These are phyloP conservation scores for Dichomitus squalens DNA, from an alignment of 1,284 basidiomycete species.

Conservation along the genomic window DNA sequence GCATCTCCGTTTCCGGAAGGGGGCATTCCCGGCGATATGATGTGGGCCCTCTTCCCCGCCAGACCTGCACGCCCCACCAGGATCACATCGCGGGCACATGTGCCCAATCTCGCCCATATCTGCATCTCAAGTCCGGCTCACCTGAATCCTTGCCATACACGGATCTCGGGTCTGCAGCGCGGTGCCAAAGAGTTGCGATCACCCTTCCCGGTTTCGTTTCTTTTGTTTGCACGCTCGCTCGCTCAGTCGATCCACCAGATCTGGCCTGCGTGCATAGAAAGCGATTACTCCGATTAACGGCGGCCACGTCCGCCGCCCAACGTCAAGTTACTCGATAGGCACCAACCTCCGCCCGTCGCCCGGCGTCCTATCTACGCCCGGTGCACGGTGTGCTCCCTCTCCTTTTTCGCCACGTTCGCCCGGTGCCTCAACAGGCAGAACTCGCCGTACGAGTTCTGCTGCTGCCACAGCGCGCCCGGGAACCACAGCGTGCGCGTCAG, in stretches of 20 bases:
- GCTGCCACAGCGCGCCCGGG: conserved; percentile 70
- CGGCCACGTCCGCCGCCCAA: background rate
- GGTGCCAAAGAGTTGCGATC: no score
- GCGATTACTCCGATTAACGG: background rate
- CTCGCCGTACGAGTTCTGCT: conserved; percentile 66
- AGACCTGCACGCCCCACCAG: background rate
- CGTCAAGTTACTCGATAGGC: background rate
- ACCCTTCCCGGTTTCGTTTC: background rate
- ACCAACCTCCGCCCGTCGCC: background rate
- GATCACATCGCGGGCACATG: conserved; percentile 10
- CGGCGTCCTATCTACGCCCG: conserved; percentile 15
- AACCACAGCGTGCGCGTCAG: conserved; percentile 79
- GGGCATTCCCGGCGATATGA: background rate
- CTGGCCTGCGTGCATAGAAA: background rate
- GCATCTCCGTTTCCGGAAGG: background rate
- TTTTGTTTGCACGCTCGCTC: background rate
- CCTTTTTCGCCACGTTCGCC: conserved; percentile 43
- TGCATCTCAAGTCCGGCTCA: no score
- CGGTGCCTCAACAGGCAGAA: conserved; percentile 69
- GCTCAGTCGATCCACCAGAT: background rate
- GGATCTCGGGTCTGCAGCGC: no score
- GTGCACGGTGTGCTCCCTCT: conserved; percentile 32
- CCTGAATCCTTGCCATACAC: background rate
- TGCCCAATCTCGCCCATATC: conserved; percentile 3
- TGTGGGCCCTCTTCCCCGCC: background rate